These are phyloP conservation scores for Populus pruinosa DNA, from an alignment of 345 rosid genomes.

Conservation along the genomic window DNA sequence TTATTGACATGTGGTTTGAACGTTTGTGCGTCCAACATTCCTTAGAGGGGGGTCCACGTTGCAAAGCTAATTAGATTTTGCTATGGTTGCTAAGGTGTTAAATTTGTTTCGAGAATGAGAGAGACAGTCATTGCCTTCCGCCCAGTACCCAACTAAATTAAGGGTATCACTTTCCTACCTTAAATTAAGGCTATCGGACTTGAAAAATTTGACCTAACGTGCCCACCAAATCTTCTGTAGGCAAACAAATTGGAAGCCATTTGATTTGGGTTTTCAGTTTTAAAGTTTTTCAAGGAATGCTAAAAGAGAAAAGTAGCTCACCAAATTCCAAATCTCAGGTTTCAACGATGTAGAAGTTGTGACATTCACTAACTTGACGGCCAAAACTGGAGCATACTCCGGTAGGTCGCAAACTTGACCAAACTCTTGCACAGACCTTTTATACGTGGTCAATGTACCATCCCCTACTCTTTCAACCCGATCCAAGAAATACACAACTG, in stretches of 20 bases:
- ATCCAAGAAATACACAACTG: slow-evolving; percentile 64
- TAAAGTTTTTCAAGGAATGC: neutral
- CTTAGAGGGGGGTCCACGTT: neutral
- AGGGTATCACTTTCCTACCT: neutral
- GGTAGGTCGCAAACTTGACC: slow-evolving; percentile 33
- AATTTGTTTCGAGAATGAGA: too few species aligned
- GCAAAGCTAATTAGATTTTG: too few species aligned
- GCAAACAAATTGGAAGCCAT: neutral
- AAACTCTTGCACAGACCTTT: slow-evolving; percentile 30
- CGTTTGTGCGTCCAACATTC: neutral
- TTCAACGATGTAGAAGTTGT: slow-evolving; percentile 33
- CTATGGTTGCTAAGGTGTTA: too few species aligned
- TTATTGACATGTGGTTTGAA: neutral
- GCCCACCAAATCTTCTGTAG: neutral
- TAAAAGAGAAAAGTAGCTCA: slow-evolving; percentile 19
- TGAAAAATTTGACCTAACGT: neutral
- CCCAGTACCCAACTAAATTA: neutral
- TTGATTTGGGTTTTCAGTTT: neutral
- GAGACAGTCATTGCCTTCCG: too few species aligned
- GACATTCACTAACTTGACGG: slow-evolving; percentile 44
- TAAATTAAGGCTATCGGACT: neutral
- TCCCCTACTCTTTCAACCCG: slow-evolving; percentile 28
- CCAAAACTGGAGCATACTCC: slow-evolving; percentile 34
- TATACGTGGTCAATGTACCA: slow-evolving; percentile 51
- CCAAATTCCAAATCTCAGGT: slow-evolving; percentile 61